Evolutionary conservation across 1,139 yeast genomes (phyloP).

Genomic region (Blastobotrys aristatus): DNA sequence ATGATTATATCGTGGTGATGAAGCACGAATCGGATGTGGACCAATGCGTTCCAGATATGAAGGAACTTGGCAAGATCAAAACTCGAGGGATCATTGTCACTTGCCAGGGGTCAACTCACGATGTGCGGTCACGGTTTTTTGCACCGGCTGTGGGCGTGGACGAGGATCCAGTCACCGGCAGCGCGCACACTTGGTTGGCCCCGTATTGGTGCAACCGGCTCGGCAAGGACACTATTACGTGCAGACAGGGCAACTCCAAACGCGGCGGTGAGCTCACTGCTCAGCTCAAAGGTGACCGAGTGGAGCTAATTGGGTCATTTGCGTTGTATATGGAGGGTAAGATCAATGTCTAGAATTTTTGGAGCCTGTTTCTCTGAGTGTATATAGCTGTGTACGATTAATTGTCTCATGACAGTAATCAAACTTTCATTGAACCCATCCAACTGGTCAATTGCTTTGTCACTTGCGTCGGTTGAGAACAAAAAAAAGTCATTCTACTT

Average conservation of each 20-base stretch:
- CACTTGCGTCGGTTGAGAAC: no score
- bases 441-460: no score
- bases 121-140: slow-evolving; percentile 5
- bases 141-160: slow-evolving; percentile 6
- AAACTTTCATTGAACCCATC: no score
- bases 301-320: background rate
- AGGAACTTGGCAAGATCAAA: background rate
- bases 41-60: background rate
- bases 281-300: background rate
- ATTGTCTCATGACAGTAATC: no score
- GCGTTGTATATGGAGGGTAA: slow-evolving; percentile 3
- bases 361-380: no score
- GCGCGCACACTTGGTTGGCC: slow-evolving; percentile 6
- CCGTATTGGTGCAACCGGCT: slow-evolving; percentile 6
- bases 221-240: background rate
- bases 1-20: slow-evolving; percentile 4
- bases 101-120: background rate
- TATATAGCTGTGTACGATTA: no score
- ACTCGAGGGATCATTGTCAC: slow-evolving; percentile 5
- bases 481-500: no score
- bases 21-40: background rate
- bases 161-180: slow-evolving; percentile 11
- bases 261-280: slow-evolving; percentile 34
- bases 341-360: background rate
- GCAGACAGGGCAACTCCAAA: slow-evolving; percentile 1